These are phyloP conservation scores for Dittrichia graveolens DNA, from an alignment of 129 eudicot genomes.

Conservation along the genomic window DNA sequence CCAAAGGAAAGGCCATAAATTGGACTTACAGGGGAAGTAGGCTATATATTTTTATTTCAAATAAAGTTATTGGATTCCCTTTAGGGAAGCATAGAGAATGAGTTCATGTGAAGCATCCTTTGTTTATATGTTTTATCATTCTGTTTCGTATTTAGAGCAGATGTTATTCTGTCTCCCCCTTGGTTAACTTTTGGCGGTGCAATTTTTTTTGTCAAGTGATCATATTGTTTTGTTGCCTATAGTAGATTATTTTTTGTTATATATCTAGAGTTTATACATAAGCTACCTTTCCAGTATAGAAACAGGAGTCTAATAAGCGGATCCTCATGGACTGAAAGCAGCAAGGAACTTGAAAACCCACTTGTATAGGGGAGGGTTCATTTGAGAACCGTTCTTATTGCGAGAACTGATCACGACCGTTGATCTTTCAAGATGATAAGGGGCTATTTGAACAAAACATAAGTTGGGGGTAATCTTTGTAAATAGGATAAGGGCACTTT, in stretches of 20 bases:
- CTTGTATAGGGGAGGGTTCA: background rate
- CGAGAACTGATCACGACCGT: too few species aligned
- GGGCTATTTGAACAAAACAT: too few species aligned
- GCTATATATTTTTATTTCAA: too few species aligned
- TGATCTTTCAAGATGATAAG: too few species aligned
- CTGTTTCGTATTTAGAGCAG: background rate
- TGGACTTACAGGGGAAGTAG: too few species aligned
- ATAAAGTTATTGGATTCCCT: background rate
- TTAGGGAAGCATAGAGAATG: background rate
- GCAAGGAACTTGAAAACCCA: background rate
- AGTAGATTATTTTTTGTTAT: background rate
- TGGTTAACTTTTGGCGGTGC: background rate
- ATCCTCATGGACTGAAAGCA: constrained; percentile 3
- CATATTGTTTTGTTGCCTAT: background rate
- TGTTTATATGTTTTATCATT: background rate
- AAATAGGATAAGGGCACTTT: too few species aligned
- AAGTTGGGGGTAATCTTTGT: too few species aligned
- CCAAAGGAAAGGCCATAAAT: too few species aligned
- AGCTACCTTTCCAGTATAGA: background rate
- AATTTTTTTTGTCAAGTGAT: background rate
- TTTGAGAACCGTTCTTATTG: too few species aligned
- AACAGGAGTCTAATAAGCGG: background rate
- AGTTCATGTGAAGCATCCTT: background rate
- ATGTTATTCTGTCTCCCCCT: background rate
- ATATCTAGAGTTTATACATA: background rate